A percentile compares a stretch with the other conserved stretches of the same genome.
Conservation (phyloP, 257 asterid genomes). For the Coffea eugenioides region DNA sequence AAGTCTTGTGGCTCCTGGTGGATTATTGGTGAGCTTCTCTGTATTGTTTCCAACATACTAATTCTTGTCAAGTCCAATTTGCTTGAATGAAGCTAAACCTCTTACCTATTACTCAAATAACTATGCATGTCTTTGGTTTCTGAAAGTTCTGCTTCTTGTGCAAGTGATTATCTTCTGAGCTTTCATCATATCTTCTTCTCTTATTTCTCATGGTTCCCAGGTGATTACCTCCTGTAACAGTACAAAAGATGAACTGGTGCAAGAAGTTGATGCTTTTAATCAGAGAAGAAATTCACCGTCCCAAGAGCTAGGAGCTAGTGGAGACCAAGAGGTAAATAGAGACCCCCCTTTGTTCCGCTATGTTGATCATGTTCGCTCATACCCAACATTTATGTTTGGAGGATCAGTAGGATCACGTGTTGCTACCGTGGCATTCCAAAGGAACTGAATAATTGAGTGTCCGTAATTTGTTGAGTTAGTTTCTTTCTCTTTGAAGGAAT, state of each 20-base stretch:
- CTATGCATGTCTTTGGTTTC: not conserved
- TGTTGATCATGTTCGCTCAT: constrained; percentile 75
- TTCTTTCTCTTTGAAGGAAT: not conserved
- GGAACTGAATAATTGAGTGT: constrained; percentile 41
- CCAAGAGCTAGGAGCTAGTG: constrained; percentile 40
- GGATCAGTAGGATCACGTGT: constrained; percentile 95
- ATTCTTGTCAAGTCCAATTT: not conserved
- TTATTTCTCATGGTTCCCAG: constrained; percentile 34
- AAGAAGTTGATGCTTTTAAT: constrained; percentile 78
- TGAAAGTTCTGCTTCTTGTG: not conserved
- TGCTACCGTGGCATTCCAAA: constrained; percentile 89
- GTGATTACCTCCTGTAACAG: constrained; percentile 90
- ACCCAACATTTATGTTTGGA: constrained; percentile 86
- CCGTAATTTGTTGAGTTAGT: constrained; percentile 1
- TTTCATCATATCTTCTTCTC: not conserved
- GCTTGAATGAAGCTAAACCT: not conserved
- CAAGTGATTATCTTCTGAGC: not conserved
- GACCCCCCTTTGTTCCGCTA: constrained; percentile 56
- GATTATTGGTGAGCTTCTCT: constrained; percentile 73
- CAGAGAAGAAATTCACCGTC: constrained; percentile 53
- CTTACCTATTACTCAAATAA: too few species aligned
- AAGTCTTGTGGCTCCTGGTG: constrained; percentile 82
- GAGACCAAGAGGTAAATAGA: constrained; percentile 38
- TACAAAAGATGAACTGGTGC: constrained; percentile 86
- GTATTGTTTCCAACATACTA: not conserved